phyloP scores from a whole-genome alignment of 495 filamentous ascomycete genomes.

The Viridothelium virens region DNA sequence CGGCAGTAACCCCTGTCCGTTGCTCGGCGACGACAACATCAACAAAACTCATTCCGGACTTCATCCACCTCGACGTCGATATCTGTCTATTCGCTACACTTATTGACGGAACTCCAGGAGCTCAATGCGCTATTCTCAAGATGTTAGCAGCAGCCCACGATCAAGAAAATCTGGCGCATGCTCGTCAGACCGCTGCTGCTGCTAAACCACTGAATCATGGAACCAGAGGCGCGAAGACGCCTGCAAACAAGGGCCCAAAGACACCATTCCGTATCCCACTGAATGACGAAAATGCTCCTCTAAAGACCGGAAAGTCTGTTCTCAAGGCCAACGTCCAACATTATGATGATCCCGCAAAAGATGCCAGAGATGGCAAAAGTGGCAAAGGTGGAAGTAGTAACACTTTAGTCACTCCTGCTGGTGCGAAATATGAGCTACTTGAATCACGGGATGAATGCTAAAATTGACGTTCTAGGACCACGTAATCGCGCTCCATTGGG shows the following conservation, averaged over 20 bases:
- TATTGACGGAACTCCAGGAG: not conserved
- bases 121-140: not conserved
- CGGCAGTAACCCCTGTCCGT: conserved; percentile 1
- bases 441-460: conserved; percentile 14
- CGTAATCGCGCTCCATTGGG: conserved; percentile 75
- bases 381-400: conserved; percentile 45
- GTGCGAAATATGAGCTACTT: conserved; percentile 40
- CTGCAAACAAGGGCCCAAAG: conserved; percentile 65
- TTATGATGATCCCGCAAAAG: conserved; percentile 54
- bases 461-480: conserved; percentile 41
- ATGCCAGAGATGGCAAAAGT: conserved; percentile 53
- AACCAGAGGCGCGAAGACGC: conserved; percentile 65
- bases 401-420: conserved; percentile 74
- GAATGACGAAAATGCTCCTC: conserved; percentile 78
- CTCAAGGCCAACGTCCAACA: conserved; percentile 55
- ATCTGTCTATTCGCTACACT: not conserved
- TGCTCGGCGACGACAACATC: not conserved
- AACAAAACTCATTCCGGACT: conserved; percentile 8
- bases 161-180: conserved; percentile 82
- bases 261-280: conserved; percentile 76
- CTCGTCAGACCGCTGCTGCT: conserved; percentile 66
- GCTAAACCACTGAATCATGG: conserved; percentile 70
- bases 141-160: conserved; percentile 72
- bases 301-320: conserved; percentile 54
- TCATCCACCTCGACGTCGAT: not conserved